These are phyloP conservation scores for Sanguinoderma infundibulare DNA, from an alignment of 1,284 basidiomycete species.

Conservation along the genomic window DNA sequence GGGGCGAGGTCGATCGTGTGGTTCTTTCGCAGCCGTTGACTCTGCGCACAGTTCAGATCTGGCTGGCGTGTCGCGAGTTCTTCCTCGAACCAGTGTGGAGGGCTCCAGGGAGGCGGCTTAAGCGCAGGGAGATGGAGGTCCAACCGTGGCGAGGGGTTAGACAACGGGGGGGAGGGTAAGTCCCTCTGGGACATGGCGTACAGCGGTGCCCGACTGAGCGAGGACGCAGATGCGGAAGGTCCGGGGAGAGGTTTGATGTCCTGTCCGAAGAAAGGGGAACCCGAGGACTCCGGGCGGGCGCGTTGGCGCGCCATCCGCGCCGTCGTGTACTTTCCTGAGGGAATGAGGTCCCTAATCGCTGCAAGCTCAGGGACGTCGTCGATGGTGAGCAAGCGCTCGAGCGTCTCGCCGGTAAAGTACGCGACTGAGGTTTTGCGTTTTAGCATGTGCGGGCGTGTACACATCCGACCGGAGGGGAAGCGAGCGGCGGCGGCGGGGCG, in stretches of 20 bases:
- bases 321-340: constrained; percentile 47
- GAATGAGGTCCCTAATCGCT: constrained; percentile 50
- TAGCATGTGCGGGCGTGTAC: constrained; percentile 5
- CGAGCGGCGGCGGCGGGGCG: constrained; percentile 3
- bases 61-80: constrained; percentile 22
- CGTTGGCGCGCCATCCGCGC: constrained; percentile 37
- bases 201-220: constrained; percentile 10
- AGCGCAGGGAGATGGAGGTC: constrained; percentile 19
- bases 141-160: background rate
- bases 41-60: constrained; percentile 13
- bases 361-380: constrained; percentile 61
- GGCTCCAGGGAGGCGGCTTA: constrained; percentile 24
- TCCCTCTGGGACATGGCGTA: constrained; percentile 16
- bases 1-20: constrained; percentile 23
- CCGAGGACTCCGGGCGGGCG: constrained; percentile 22
- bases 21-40: constrained; percentile 4
- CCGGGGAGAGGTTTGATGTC: constrained; percentile 4
- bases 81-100: constrained; percentile 20
- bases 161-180: constrained; percentile 2
- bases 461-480: constrained; percentile 3
- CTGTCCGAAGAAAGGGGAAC: constrained; percentile 4
- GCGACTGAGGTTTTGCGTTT: constrained; percentile 51
- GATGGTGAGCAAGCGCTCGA: constrained; percentile 66
- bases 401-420: constrained; percentile 71
- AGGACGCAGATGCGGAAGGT: background rate